Evolutionary conservation across 1,284 basidiomycete genomes (phyloP), one percentile per base, ranked within the genome.

Genomic region (Macrocystidia cucumis): DNA sequence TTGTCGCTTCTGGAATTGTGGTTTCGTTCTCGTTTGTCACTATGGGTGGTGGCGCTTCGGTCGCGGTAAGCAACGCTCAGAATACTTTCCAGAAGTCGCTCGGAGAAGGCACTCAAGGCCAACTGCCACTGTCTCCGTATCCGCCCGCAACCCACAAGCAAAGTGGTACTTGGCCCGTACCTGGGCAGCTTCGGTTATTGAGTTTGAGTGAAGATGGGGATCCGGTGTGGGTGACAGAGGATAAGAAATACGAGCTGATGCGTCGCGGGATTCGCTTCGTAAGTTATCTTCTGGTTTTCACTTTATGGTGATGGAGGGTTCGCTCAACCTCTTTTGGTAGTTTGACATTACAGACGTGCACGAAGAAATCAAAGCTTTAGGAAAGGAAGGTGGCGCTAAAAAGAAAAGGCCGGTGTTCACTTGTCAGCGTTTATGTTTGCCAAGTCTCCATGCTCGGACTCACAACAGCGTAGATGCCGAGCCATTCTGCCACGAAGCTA

Each of bases 331-430:
- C 13, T 12, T 30, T 14, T 8, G n/a, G n/a, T 26, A 64, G 63
- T 64, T 67, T 37, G 65, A 66, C 43, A 57, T 75, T 22, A 71
- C 72, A 1, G 73, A 77, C 47, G 60, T 66, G 11, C 70, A 75
- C 35, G 73, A 75, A 37, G 38, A 47, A 18, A 39, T 28, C 8
- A 16, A 12, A 29, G 37, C 28, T 24, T 24, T 12, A 12, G 29
- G 16, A 17, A 32, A 37, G 8, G 31, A 44, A 2, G 49, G 49
- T 24, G 44, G 49, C n/a, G 48, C 49, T 5, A 62, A 59, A 59
- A 37, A 18, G 55, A 45, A 5, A 3, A 9, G 34, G 23, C 30
- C 17, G 22, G 9, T 29, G 16, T 12, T 19, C 32, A 17, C 35
- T 17, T 17, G 31, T 21, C 19, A 40, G 6, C 39, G 38, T 41